Percentiles rank a stretch among this genome's conserved stretches.
Conservation (phyloP, 2,329 filamentous ascomycete species). For the Venturia effusa region DNA sequence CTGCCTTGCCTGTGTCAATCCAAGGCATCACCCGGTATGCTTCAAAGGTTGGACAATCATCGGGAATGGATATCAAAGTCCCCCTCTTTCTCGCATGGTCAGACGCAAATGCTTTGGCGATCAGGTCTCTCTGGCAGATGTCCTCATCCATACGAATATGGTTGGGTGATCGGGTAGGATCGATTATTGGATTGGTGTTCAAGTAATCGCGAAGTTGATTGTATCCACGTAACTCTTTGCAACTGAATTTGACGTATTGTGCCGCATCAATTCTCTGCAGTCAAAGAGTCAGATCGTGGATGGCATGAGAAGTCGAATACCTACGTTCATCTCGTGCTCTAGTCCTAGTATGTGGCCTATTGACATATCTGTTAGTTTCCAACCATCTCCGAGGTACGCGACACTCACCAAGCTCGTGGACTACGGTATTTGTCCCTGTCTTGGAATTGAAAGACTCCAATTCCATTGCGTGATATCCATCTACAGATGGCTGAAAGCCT, state of each 20-base stretch:
- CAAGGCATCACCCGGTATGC: not conserved
- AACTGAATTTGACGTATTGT: not conserved
- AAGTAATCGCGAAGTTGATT: not conserved
- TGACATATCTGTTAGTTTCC: not conserved
- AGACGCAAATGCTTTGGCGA: not conserved
- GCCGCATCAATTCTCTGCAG: not conserved
- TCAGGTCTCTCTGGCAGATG: not conserved
- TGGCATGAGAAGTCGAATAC: no score
- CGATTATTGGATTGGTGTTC: not conserved
- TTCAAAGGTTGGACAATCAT: not conserved
- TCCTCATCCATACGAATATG: not conserved
- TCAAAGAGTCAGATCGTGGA: not conserved
- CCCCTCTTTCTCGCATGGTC: not conserved
- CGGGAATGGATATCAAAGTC: not conserved
- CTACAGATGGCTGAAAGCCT: not conserved
- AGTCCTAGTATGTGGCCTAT: not conserved
- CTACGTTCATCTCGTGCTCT: no score
- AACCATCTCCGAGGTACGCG: not conserved
- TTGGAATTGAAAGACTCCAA: not conserved
- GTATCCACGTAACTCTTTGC: not conserved
- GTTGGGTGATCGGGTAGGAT: not conserved
- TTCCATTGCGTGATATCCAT: not conserved
- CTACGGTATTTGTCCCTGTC: not conserved
- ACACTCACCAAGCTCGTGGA: not conserved
- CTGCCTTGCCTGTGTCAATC: not conserved